phyloP scores from a whole-genome alignment of 2,329 filamentous ascomycete species.

The Mycocentrospora acerina region DNA sequence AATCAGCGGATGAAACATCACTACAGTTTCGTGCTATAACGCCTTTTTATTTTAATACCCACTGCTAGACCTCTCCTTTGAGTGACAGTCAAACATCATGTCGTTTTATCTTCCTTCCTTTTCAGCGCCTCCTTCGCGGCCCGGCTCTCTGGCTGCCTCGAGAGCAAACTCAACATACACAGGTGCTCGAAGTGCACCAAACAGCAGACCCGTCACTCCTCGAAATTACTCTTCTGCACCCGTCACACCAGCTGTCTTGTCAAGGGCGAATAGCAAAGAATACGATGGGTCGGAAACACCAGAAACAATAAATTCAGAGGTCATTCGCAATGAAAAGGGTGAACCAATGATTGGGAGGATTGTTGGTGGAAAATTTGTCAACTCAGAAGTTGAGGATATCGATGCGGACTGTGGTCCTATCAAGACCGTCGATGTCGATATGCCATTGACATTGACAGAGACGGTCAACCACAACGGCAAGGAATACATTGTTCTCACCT shows the following conservation, averaged over 20 bases:
- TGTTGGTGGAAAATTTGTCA: conserved; percentile 26
- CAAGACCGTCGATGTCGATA: conserved; percentile 28
- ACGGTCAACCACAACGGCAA: conserved; percentile 27
- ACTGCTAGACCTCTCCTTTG: background rate
- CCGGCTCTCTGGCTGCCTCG: conserved; percentile 9
- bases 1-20: too few relatives aligned
- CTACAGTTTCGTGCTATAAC: too few relatives aligned
- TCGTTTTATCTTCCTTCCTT: conserved; percentile 14
- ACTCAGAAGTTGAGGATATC: conserved; percentile 21
- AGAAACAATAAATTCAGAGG: conserved; percentile 13
- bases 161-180: conserved; percentile 12
- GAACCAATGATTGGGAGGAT: conserved; percentile 24
- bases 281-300: conserved; percentile 1
- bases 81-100: conserved; percentile 4
- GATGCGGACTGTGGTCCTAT: conserved; percentile 26
- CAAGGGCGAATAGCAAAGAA: conserved; percentile 9
- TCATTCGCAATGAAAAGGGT: conserved; percentile 25
- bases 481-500: conserved; percentile 27
- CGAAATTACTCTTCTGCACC: conserved; percentile 10
- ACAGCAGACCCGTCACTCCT: conserved; percentile 8
- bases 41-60: too few relatives aligned
- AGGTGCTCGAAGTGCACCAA: conserved; percentile 3
- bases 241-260: conserved; percentile 11
- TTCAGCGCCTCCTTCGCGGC: conserved; percentile 10
- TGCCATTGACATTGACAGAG: conserved; percentile 29